Base-by-base conservation (phyloP, 306 rosid genomes). In the Gillenia trifoliata region DNA sequence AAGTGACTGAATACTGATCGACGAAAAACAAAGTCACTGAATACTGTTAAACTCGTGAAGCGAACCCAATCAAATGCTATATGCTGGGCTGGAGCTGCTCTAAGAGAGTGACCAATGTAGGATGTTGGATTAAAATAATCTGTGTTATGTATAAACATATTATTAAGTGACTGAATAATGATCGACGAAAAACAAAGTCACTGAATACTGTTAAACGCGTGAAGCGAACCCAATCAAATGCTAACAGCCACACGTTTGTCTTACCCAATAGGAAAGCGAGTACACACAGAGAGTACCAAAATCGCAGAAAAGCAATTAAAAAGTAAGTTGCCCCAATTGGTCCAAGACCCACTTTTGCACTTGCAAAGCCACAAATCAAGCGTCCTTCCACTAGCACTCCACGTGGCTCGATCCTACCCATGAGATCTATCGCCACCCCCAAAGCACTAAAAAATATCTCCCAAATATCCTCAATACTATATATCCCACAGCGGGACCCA, bases 391-490 rank as follows among this genome's bases (percentile, higher is more conserved):
- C 8, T 6, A 20, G 12, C 3, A 11, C 33, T 68, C 73, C 79
- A 85, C 88, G 93, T 86, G 91, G 63, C 78, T 1, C 0, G 0
- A 45, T 67, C 13, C 13, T 10, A 23, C 31, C 86, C 89, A 73
- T 75, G 41, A 12, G 77, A 81, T 64, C 68, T 20, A 10, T 17
- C 10, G 68, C 38, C 23, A 9, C 74, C 31, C 61, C 52, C 40
- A 45, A 45, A 67, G 70, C 88, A 66, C 83, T 74, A 26, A 43
- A 76, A 86, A 86, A 86, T 85, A 89, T 89, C 93, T 86, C 0
- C 1, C 36, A 17, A 68, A 67, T 41, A 68, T 76, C 74, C 41
- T n/a, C 1, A 20, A 20, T 17, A 31, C 7, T 13, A n/a, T 33
- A 19, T 30, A 56, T 41, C 78, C 4, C 1, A 10, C 0, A 0